These are phyloP conservation scores for Nidularia pulvinata DNA, from an alignment of 768 basidiomycete species.

Conservation along the genomic window DNA sequence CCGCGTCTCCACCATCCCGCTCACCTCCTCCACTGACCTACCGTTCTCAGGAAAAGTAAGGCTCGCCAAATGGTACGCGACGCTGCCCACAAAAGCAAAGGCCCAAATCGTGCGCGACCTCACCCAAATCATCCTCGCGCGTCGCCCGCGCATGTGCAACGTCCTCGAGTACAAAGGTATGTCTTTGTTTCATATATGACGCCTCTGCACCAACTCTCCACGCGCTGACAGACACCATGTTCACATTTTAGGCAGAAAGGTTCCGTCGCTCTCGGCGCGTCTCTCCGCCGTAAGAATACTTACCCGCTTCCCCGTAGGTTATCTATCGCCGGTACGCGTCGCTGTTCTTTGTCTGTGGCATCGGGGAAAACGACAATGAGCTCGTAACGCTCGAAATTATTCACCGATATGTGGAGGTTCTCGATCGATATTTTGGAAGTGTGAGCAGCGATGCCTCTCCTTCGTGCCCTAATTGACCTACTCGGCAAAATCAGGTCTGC, in stretches of 20 bases:
- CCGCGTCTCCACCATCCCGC: background rate
- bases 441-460: slow-evolving; percentile 34
- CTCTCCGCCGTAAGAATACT: slow-evolving; percentile 17
- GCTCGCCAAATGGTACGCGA: slow-evolving; percentile 95
- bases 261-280: background rate
- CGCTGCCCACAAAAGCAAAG: slow-evolving; percentile 79
- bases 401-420: slow-evolving; percentile 92
- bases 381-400: slow-evolving; percentile 90
- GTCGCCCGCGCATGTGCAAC: slow-evolving; percentile 93
- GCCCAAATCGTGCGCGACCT: slow-evolving; percentile 95
- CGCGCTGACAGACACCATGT: slow-evolving; percentile 20
- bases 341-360: slow-evolving; percentile 91
- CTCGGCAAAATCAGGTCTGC: slow-evolving; percentile 56
- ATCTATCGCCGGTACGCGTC: slow-evolving; percentile 96
- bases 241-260: slow-evolving; percentile 23
- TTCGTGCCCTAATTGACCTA: background rate
- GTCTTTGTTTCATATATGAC: slow-evolving; percentile 14
- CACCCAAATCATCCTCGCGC: slow-evolving; percentile 87
- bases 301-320: slow-evolving; percentile 47
- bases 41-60: slow-evolving; percentile 82
- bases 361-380: slow-evolving; percentile 90
- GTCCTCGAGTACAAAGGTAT: slow-evolving; percentile 95
- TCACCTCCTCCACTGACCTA: background rate
- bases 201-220: slow-evolving; percentile 5
- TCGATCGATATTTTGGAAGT: slow-evolving; percentile 89